A percentile compares a stretch with the other conserved stretches of the same genome.
These are phyloP conservation scores for Aethionema arabicum DNA, from an alignment of 345 rosid species.

Conservation along the genomic window DNA sequence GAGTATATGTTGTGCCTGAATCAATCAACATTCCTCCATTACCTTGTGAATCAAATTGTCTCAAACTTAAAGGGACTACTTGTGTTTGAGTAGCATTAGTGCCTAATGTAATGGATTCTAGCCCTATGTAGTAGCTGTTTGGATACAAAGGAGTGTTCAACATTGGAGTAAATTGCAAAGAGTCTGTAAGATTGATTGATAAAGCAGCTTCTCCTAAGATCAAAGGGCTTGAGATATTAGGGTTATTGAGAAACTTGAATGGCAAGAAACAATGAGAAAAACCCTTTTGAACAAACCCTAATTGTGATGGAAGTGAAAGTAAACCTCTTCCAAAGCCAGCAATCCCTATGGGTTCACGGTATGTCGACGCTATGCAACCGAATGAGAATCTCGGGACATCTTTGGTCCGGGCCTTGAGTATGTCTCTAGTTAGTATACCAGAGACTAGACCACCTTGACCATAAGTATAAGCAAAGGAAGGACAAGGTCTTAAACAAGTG, in stretches of 20 bases:
- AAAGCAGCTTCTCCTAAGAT: constrained; percentile 59
- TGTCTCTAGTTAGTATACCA: constrained; percentile 65
- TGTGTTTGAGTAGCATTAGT: constrained; percentile 34
- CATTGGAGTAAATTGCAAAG: constrained; percentile 73
- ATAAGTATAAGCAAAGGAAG: constrained; percentile 83
- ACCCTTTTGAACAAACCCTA: constrained; percentile 69
- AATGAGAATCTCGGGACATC: constrained; percentile 62
- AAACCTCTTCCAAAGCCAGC: constrained; percentile 87
- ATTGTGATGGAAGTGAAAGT: constrained; percentile 70
- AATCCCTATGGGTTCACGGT: constrained; percentile 74
- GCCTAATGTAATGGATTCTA: constrained; percentile 60
- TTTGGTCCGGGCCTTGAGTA: constrained; percentile 44
- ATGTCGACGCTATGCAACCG: constrained; percentile 69
- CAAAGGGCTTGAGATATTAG: constrained; percentile 70
- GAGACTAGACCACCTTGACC: constrained; percentile 68
- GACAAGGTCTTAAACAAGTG: constrained; percentile 68
- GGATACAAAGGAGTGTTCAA: constrained; percentile 61
- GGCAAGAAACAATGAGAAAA: constrained; percentile 86
- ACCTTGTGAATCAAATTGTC: constrained; percentile 67
- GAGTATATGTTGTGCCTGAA: constrained; percentile 88
- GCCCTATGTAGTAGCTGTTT: constrained; percentile 68
- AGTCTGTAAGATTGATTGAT: constrained; percentile 36
- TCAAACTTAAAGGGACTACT: constrained; percentile 56
- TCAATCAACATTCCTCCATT: constrained; percentile 85
- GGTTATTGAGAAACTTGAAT: constrained; percentile 76